Conservation (phyloP, 169 alveolate genomes). For the Plasmodium billcollinsi region DNA sequence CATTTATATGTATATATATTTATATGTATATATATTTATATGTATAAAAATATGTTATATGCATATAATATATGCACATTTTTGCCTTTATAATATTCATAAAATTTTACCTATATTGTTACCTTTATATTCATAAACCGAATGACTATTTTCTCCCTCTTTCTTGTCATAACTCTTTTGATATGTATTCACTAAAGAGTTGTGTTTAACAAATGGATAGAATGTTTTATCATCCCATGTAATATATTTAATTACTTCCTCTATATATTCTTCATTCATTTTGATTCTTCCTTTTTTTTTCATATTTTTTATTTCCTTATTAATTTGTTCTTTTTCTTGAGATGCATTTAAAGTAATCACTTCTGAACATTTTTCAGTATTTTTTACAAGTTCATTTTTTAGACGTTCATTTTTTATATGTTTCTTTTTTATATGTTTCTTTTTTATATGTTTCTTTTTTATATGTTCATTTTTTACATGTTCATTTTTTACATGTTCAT, state of each 20-base stretch:
- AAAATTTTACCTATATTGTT: neutral
- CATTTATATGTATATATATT: too few relatives aligned
- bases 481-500: neutral
- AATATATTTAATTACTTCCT: constrained; percentile 22
- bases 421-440: neutral
- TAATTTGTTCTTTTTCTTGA: neutral
- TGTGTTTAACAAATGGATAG: constrained; percentile 15
- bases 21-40: too few relatives aligned
- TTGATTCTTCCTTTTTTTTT: neutral
- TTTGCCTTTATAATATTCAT: neutral
- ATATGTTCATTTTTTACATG: neutral
- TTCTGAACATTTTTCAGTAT: neutral
- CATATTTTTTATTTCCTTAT: neutral
- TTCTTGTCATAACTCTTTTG: neutral
- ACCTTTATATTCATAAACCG: constrained; percentile 3
- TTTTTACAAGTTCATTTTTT: neutral
- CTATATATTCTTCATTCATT: constrained; percentile 9
- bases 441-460: too few relatives aligned
- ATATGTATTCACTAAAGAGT: neutral
- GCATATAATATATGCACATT: neutral
- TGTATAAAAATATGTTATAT: neutral
- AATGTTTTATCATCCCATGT: constrained; percentile 17
- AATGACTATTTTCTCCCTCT: constrained; percentile 5
- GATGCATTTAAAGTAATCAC: too few relatives aligned
- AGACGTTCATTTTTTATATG: neutral